Base-by-base conservation (phyloP, 1,139 yeast genomes). In the Candida labiduridarum region DNA sequence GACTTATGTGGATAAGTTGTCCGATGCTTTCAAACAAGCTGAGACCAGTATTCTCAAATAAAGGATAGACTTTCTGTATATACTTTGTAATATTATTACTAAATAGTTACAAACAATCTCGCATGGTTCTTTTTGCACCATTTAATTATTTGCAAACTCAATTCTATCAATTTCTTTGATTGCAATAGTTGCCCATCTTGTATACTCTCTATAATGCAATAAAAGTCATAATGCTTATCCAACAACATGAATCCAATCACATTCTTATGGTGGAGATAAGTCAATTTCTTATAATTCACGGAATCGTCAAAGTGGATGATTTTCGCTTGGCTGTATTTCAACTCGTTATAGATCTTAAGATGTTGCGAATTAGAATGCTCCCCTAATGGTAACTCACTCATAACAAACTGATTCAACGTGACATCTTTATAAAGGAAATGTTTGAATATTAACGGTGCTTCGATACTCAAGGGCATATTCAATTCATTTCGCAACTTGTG, bases 381-480 rank as follows among this genome's bases (percentile, higher is more conserved):
- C 48, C 62, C 59, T n/a, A 59, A 56, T 4, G 50, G 51, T 12
- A 61, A 46, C 34, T 67, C 69, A 55, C 71, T 70, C 65, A 68
- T 66, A 14, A 72, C 55, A 50, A 61, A 72, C 52, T 72, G 78
- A 44, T 71, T 64, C 51, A 82, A 79, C 22, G 70, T 70, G 54
- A 82, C 85, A 45, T 89, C 80, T 65, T 88, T 90, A 72, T 83
- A 91, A 27, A 91, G 76, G 63, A 94, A 94, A 68, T 92, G 97
- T 53, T 84, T 82, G 19, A 90, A 77, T 47, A 45, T 42, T 30
- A 49, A 49, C 12, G 56, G 54, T 3, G 51, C 46, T 12, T 47
- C 49, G 12, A 44, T 29, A 33, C 31, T 45, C 15, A 53, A 46
- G 5, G 67, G 58, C 8, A 49, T 46, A 8, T 61, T 45, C 30